Conservation (phyloP, 345 rosid genomes). For the Litchi chinensis region DNA sequence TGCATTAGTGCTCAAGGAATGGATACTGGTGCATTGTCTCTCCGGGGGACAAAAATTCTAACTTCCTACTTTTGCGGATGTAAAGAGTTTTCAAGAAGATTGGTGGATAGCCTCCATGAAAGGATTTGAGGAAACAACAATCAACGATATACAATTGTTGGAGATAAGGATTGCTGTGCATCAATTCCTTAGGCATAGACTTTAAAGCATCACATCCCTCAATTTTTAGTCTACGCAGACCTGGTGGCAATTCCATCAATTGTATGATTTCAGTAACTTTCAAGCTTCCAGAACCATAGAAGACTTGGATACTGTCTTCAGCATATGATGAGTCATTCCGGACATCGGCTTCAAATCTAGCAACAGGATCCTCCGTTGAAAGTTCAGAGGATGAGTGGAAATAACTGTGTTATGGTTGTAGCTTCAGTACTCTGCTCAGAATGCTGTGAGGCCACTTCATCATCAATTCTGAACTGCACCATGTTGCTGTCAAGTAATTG, state of each 20-base stretch:
- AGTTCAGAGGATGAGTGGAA: background rate
- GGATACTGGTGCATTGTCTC: slow-evolving; percentile 30
- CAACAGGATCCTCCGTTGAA: background rate
- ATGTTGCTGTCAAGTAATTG: background rate
- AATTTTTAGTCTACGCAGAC: slow-evolving; percentile 33
- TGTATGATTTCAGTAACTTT: slow-evolving; percentile 38
- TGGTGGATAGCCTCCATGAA: slow-evolving; percentile 25
- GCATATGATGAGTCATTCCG: background rate
- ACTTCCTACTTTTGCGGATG: slow-evolving; percentile 37
- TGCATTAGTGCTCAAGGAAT: slow-evolving; percentile 31
- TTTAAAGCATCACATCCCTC: slow-evolving; percentile 33
- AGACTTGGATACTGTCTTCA: background rate
- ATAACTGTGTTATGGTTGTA: slow-evolving; percentile 1
- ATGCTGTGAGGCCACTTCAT: background rate
- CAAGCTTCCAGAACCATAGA: slow-evolving; percentile 15
- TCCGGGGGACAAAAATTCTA: slow-evolving; percentile 23
- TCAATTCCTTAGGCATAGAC: slow-evolving; percentile 24
- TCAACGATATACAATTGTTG: too few relatives aligned
- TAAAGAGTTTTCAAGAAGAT: slow-evolving; percentile 32
- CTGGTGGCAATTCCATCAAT: slow-evolving; percentile 34
- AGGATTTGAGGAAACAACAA: slow-evolving; percentile 30
- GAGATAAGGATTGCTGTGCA: too few relatives aligned
- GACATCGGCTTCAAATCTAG: background rate
- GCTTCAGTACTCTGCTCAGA: slow-evolving; percentile 6
- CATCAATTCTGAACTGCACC: background rate